A percentile compares a stretch with the other conserved stretches of the same genome.
These are phyloP conservation scores for Cicer cuneatum DNA, from an alignment of 306 rosid genomes.

Conservation along the genomic window DNA sequence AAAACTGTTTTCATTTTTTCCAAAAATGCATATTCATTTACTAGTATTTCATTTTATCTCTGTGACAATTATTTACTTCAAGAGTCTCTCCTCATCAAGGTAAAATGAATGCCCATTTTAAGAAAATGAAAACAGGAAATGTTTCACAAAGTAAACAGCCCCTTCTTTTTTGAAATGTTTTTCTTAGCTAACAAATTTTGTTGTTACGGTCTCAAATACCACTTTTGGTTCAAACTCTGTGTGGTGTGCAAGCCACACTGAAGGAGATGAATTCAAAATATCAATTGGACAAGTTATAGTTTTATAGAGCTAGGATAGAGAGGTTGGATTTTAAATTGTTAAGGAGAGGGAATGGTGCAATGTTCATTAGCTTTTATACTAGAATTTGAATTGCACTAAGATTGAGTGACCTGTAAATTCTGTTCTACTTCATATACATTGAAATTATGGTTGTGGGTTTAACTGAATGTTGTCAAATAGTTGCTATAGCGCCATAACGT, in stretches of 20 bases:
- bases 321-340: slow-evolving; percentile 16
- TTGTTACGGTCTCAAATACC: neutral
- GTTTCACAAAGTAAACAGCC: too few relatives aligned
- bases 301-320: neutral
- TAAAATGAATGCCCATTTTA: too few relatives aligned
- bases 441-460: neutral
- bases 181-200: neutral
- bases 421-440: neutral
- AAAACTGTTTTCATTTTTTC: too few relatives aligned
- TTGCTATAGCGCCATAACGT: too few relatives aligned
- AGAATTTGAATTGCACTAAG: neutral
- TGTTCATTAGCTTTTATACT: neutral
- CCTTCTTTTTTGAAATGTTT: neutral
- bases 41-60: too few relatives aligned
- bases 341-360: neutral
- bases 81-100: too few relatives aligned
- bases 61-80: too few relatives aligned
- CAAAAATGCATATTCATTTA: too few relatives aligned
- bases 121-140: too few relatives aligned
- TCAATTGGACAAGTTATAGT: neutral
- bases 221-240: neutral
- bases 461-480: too few relatives aligned
- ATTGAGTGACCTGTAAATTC: neutral
- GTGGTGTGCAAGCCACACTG: neutral
- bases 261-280: slow-evolving; percentile 16